Conservation (phyloP, 768 basidiomycete genomes). For the Tricholoma flavovirens region DNA sequence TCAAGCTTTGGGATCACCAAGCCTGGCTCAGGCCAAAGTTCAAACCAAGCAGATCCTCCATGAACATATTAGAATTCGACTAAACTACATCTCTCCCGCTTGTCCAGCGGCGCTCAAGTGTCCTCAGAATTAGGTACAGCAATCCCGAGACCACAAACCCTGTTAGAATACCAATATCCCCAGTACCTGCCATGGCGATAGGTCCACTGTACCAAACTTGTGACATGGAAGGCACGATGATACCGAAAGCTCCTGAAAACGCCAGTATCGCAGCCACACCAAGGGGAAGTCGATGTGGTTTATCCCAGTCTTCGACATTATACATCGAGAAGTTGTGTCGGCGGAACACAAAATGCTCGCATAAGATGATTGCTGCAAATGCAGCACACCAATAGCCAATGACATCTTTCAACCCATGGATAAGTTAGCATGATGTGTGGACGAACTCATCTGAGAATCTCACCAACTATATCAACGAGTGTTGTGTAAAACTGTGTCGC, state of each 20-base stretch:
- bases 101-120: neutral
- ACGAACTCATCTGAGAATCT: slow-evolving; percentile 18
- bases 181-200: slow-evolving; percentile 50
- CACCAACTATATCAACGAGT: slow-evolving; percentile 60
- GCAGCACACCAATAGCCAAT: slow-evolving; percentile 55
- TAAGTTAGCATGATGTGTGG: neutral
- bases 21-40: too few relatives aligned
- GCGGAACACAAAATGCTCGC: slow-evolving; percentile 67
- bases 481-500: slow-evolving; percentile 58
- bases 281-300: slow-evolving; percentile 45
- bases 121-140: slow-evolving; percentile 32
- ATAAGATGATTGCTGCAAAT: slow-evolving; percentile 53
- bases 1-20: too few relatives aligned
- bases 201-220: slow-evolving; percentile 71
- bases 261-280: slow-evolving; percentile 59
- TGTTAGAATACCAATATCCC: slow-evolving; percentile 68
- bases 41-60: too few relatives aligned
- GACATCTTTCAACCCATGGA: slow-evolving; percentile 22
- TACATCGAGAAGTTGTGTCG: slow-evolving; percentile 42
- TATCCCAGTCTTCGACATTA: slow-evolving; percentile 50
- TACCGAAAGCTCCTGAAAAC: slow-evolving; percentile 42
- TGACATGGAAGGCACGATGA: slow-evolving; percentile 62
- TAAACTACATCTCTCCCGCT: neutral
- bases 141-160: slow-evolving; percentile 44
- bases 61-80: neutral